Conservation (phyloP, 805 yeast species). For the Ogataea haglerorum region DNA sequence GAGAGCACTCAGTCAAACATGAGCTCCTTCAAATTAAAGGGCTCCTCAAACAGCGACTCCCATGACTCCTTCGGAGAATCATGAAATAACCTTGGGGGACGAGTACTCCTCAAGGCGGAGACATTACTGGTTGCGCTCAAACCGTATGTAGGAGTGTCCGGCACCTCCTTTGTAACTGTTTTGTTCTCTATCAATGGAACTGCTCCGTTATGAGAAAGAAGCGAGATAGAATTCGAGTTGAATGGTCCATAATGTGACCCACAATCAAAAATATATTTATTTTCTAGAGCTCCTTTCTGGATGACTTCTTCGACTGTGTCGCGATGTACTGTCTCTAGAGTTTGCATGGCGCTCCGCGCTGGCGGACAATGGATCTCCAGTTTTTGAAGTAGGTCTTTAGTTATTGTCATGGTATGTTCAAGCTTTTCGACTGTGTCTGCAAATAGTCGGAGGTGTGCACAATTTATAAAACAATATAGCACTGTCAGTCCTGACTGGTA, state of each 20-base stretch:
- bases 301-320: too few relatives aligned
- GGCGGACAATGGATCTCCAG: slow-evolving; percentile 20
- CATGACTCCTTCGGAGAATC: too few relatives aligned
- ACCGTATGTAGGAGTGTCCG: too few relatives aligned
- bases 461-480: slow-evolving; percentile 20
- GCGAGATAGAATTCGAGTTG: background rate
- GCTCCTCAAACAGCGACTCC: slow-evolving; percentile 11
- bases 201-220: slow-evolving; percentile 1
- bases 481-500: slow-evolving; percentile 21
- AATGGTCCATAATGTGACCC: slow-evolving; percentile 4
- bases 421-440: slow-evolving; percentile 6
- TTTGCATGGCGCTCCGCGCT: slow-evolving; percentile 14
- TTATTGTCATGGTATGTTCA: slow-evolving; percentile 7
- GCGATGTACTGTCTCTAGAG: slow-evolving; percentile 7
- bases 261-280: too few relatives aligned
- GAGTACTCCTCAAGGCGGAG: too few relatives aligned
- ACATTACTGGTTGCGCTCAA: too few relatives aligned
- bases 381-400: slow-evolving; percentile 5
- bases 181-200: slow-evolving; percentile 1
- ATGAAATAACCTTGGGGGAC: too few relatives aligned
- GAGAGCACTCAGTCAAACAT: slow-evolving; percentile 10
- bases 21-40: slow-evolving; percentile 13
- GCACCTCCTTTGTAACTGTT: background rate
- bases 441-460: slow-evolving; percentile 10
- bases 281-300: too few relatives aligned